Percentiles rank a stretch among this genome's conserved stretches.
phyloP scores from a whole-genome alignment of 1,139 yeast species.

The Yamadazyma membranifaciens region DNA sequence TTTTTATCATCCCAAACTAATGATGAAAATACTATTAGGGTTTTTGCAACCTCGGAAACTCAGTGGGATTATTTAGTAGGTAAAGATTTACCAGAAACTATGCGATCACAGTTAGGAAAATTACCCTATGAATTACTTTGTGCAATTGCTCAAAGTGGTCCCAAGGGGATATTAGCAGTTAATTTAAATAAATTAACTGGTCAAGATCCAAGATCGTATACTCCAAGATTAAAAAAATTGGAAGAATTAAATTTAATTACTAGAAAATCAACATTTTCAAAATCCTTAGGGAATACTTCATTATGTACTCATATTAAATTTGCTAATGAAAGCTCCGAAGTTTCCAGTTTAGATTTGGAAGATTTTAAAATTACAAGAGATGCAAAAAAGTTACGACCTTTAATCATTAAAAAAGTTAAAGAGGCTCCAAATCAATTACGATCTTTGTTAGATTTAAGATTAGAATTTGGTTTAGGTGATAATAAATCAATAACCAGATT shows the following conservation, averaged over 20 bases:
- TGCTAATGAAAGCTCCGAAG: constrained; percentile 30
- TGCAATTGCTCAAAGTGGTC: constrained; percentile 54
- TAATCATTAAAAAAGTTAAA: constrained; percentile 55
- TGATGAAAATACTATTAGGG: constrained; percentile 18
- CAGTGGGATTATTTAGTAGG: constrained; percentile 45
- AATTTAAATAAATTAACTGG: constrained; percentile 54
- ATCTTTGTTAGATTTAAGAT: constrained; percentile 61
- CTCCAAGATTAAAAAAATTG: constrained; percentile 57
- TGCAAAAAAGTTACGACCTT: constrained; percentile 26
- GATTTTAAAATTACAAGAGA: constrained; percentile 31
- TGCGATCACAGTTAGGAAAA: constrained; percentile 37
- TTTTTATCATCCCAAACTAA: constrained; percentile 20
- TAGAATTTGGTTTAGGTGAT: constrained; percentile 57
- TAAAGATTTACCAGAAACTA: constrained; percentile 30
- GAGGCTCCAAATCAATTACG: constrained; percentile 69
- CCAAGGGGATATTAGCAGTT: constrained; percentile 56
- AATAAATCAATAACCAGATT: constrained; percentile 43
- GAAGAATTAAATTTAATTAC: constrained; percentile 48
- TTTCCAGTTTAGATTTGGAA: constrained; percentile 27
- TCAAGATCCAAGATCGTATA: constrained; percentile 72
- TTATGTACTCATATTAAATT: constrained; percentile 48
- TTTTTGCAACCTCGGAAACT: constrained; percentile 37
- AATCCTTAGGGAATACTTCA: constrained; percentile 47
- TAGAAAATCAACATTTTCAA: constrained; percentile 38
- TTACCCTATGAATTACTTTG: constrained; percentile 41